Conservation (phyloP, 2,329 filamentous ascomycete genomes). For the Hymenoscyphus fructigenus region DNA sequence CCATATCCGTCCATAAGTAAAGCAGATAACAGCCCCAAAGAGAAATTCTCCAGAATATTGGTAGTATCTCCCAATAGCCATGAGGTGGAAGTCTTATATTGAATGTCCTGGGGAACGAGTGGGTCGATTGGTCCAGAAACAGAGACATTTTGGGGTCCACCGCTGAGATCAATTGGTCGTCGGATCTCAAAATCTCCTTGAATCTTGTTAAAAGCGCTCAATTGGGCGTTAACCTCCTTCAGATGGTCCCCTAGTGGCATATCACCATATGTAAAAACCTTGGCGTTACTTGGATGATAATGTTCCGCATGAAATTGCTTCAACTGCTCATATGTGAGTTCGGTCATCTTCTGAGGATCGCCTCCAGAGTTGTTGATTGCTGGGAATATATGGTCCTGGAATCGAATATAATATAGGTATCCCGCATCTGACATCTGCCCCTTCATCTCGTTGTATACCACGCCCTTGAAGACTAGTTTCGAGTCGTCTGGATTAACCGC, state of each 20-base stretch:
- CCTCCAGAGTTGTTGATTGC: constrained; percentile 95
- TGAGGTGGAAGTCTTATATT: constrained; percentile 90
- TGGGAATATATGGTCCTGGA: constrained; percentile 92
- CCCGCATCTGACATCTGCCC: constrained; percentile 97
- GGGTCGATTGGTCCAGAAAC: constrained; percentile 83
- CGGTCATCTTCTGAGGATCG: constrained; percentile 93
- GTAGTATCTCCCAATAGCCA: constrained; percentile 86
- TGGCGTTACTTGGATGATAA: constrained; percentile 97
- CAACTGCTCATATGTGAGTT: constrained; percentile 88
- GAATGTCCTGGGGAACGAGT: constrained; percentile 78
- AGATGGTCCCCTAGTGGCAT: constrained; percentile 84
- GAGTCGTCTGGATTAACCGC: constrained; percentile 53
- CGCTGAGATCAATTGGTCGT: constrained; percentile 67
- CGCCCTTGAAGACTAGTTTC: constrained; percentile 89
- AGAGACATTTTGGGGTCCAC: constrained; percentile 66
- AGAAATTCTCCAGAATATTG: constrained; percentile 85
- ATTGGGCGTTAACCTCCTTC: constrained; percentile 70
- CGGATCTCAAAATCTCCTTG: constrained; percentile 71
- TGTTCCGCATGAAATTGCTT: constrained; percentile 86
- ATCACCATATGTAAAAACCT: constrained; percentile 92
- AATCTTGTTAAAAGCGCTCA: constrained; percentile 72
- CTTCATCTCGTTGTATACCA: constrained; percentile 99
- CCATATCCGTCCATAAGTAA: constrained; percentile 92
- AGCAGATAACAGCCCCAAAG: constrained; percentile 76
- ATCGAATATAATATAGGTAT: constrained; percentile 93